Percentiles rank a stretch among this genome's conserved stretches.
phyloP scores from a whole-genome alignment of 768 basidiomycete genomes.

The Phanerochaete carnosa region DNA sequence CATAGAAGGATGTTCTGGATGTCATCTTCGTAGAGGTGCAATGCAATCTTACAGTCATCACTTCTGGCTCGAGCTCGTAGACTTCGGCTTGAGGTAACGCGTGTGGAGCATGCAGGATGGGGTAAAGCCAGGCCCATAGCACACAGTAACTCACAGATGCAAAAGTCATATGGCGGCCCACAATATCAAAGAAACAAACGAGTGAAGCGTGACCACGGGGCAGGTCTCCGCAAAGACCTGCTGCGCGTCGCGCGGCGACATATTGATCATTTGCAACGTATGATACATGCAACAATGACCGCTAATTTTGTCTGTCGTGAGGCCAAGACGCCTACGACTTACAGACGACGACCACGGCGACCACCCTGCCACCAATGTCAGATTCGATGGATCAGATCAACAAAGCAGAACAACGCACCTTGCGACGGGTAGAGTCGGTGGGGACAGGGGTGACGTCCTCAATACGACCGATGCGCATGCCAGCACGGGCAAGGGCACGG shows the following conservation, averaged over 20 bases:
- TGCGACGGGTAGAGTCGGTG: constrained; percentile 95
- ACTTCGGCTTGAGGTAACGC: too few relatives aligned
- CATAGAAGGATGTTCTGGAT: background rate
- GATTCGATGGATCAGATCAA: background rate
- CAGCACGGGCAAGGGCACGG: constrained; percentile 95
- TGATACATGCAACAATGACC: constrained; percentile 33
- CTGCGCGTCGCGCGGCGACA: constrained; percentile 90
- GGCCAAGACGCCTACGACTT: constrained; percentile 21
- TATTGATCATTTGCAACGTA: constrained; percentile 42
- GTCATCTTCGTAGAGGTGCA: background rate
- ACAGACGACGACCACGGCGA: constrained; percentile 98
- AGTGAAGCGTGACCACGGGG: constrained; percentile 64
- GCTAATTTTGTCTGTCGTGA: constrained; percentile 24
- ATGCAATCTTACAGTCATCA: too few relatives aligned
- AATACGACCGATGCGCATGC: constrained; percentile 97
- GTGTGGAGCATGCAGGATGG: background rate
- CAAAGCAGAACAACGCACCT: constrained; percentile 49
- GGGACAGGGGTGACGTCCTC: constrained; percentile 98
- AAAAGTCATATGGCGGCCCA: background rate
- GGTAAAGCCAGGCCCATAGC: background rate
- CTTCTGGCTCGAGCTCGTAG: too few relatives aligned
- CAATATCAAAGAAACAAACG: constrained; percentile 9
- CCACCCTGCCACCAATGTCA: constrained; percentile 65
- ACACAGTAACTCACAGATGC: background rate
- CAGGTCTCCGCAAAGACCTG: constrained; percentile 58